Evolutionary conservation across 1,284 basidiomycete genomes (phyloP).

Genomic region (Malassezia obtusa): DNA sequence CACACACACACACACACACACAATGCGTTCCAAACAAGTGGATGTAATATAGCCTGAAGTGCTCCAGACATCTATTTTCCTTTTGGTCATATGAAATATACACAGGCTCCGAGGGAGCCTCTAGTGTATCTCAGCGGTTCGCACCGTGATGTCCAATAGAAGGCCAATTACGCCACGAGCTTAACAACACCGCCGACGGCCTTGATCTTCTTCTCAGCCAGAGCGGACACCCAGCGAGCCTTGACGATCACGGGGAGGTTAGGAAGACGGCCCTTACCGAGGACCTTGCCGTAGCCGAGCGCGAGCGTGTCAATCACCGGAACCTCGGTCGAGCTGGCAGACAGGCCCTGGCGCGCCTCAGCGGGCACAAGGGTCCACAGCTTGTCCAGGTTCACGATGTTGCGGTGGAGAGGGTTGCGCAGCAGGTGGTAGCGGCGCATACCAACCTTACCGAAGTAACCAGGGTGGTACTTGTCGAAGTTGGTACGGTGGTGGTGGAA

Average conservation of each 20-base stretch:
- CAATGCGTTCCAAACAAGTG: neutral
- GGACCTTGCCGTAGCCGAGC: slow-evolving; percentile 48
- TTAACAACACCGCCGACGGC: slow-evolving; percentile 47
- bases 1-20: neutral
- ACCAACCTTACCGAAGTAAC: slow-evolving; percentile 92
- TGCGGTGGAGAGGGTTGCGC: slow-evolving; percentile 78
- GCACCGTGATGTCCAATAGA: neutral
- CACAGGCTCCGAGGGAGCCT: slow-evolving; percentile 5
- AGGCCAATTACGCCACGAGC: slow-evolving; percentile 21
- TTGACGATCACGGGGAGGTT: slow-evolving; percentile 46
- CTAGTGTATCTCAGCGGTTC: slow-evolving; percentile 3
- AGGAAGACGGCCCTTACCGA: slow-evolving; percentile 47
- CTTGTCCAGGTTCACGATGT: slow-evolving; percentile 69
- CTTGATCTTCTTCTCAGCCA: slow-evolving; percentile 49
- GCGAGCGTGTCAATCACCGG: slow-evolving; percentile 48
- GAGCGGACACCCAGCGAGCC: slow-evolving; percentile 46
- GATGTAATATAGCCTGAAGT: neutral
- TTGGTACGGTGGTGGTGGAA: slow-evolving; percentile 86
- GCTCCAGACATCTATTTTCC: slow-evolving; percentile 3
- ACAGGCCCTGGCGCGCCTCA: slow-evolving; percentile 40
- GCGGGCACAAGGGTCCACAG: slow-evolving; percentile 47
- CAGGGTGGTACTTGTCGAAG: slow-evolving; percentile 52
- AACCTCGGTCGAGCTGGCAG: slow-evolving; percentile 37
- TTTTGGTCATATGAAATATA: slow-evolving; percentile 20
- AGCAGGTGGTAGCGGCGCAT: slow-evolving; percentile 97